Evolutionary conservation across 768 basidiomycete species (phyloP), one percentile per base, ranked within the genome.

Genomic region (Coprinopsis cinerea): DNA sequence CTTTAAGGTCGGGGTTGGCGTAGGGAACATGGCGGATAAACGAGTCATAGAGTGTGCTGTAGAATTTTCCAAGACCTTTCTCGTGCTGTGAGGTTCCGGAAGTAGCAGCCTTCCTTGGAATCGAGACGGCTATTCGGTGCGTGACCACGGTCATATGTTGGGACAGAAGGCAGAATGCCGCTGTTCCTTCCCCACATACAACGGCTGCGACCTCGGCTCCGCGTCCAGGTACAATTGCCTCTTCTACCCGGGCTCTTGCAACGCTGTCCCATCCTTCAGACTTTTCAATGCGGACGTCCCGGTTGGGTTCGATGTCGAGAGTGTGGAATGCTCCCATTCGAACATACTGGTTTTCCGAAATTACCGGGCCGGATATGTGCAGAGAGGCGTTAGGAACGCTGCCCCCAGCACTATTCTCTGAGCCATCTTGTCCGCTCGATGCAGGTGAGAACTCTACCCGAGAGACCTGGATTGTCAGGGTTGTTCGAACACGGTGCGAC

Each of bases 141-240:
- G 91, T 73, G 27, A 99, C 84, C 24, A 94, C 74, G 1, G 96
- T 99, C 85, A 98, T 94, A 66, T 98, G 94, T 58, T 98, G 86
- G 1, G 94, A 97, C 13, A 99, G 74, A 25, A 99, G 68, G 65
- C 96, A 98, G 64, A 99, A 88, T 9, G 91, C 85, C 1, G 96
- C 96, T 1, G 81, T 84, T 17, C 96, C 96, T 73, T 99, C 96
- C 27, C 96, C 95, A 56, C 90, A 92, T 3, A 99, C 91, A 20
- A 99, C 77, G 0, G 96, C 96, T 13, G 90, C 96, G 3, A 99
- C 86, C 60, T 99, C 96, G 3, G 96, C 96, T 0, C 96, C 95
- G 57, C 87, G 74, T 22, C 95, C 96, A n/a, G 92, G 92, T 32
- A 89, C 72, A 48, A 91, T 93, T 18, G 92, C 80, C 54, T 98